Base-by-base conservation (phyloP, 2,329 filamentous ascomycete genomes). In the Aspergillus sp. region DNA sequence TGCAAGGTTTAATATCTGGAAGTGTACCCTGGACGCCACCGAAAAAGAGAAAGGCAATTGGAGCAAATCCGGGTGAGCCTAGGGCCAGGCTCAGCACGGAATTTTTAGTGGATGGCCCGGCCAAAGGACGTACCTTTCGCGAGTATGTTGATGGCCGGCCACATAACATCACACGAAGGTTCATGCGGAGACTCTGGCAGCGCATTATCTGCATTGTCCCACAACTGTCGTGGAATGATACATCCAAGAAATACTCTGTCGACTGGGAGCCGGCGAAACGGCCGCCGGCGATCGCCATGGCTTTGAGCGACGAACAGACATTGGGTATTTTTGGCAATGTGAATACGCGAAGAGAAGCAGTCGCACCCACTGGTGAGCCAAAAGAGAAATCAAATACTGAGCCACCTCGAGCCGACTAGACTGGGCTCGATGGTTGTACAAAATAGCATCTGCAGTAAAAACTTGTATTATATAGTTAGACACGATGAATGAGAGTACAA, bases 261-360 rank as follows among this genome's bases (percentile, higher is more conserved):
- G 36, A 48, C 5, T 70, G 67, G 63, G 62, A 63, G 26, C 44
- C 46, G 7, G 38, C 51, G 3, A 60, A 57, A 28, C 29, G 44
- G 5, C 10, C 52, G 29, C 52, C 53, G 39, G 7, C 7, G 2
- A 32, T 48, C 77, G 75, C 34, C 88, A 88, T 29, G 57, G 45
- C 42, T 19, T 19, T 19, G 7, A n/a, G 29, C 35, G 47, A 41
- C 19, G 19, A 19, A 19, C 19, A 19, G 19, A 19, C 19, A n/a
- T 26, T 29, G 7, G 27, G 19, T 9, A 42, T 42, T 9, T 42
- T 42, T 30, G 28, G 29, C 27, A 42, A 42, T 12, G 40, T 42
- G 10, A 6, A 42, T 42, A 4, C 10, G 10, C 28, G 19, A 12
- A 28, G 40, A 5, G 5, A n/a, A 26, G 4, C 30, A 29, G 30